A percentile compares a stretch with the other conserved stretches of the same genome.
Conservation (phyloP, 2,329 filamentous ascomycete genomes). For the Aspergillus terreus region DNA sequence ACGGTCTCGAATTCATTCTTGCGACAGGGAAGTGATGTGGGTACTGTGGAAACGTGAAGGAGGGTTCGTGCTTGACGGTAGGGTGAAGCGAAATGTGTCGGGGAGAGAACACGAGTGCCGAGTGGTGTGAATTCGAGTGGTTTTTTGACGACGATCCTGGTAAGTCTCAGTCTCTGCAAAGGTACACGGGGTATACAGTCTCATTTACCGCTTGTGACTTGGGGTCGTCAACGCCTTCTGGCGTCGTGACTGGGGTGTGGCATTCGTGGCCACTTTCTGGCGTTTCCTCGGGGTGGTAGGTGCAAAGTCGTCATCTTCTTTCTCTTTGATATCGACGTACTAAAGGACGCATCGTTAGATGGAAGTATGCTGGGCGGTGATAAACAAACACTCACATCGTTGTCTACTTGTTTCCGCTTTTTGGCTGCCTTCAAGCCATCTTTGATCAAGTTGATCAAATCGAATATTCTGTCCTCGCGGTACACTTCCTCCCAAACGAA, state of each 20-base stretch:
- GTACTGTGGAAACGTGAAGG: conserved; percentile 91
- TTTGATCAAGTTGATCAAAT: conserved; percentile 65
- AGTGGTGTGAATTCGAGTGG: conserved; percentile 92
- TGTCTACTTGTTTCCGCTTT: conserved; percentile 44
- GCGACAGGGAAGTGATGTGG: conserved; percentile 81
- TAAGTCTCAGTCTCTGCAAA: conserved; percentile 14
- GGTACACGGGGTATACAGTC: conserved; percentile 14
- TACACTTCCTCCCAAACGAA: conserved; percentile 90
- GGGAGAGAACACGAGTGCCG: conserved; percentile 80
- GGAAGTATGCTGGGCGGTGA: background rate
- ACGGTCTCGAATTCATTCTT: conserved; percentile 89
- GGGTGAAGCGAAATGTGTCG: conserved; percentile 70
- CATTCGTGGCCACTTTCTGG: conserved; percentile 47
- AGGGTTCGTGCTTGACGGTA: conserved; percentile 87
- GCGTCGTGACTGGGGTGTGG: conserved; percentile 41
- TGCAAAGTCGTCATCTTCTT: conserved; percentile 29
- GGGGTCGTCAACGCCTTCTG: conserved; percentile 54
- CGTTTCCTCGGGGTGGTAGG: conserved; percentile 55
- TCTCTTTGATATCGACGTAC: conserved; percentile 38
- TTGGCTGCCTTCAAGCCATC: conserved; percentile 62
- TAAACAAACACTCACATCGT: conserved; percentile 28
- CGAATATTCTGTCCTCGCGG: conserved; percentile 59
- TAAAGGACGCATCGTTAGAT: conserved; percentile 11
- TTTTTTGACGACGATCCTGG: conserved; percentile 70
- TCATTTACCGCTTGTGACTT: conserved; percentile 56